Percentiles rank a stretch among this genome's conserved stretches.
phyloP scores from a whole-genome alignment of 495 filamentous ascomycete genomes.

The Daldinia concentrica region DNA sequence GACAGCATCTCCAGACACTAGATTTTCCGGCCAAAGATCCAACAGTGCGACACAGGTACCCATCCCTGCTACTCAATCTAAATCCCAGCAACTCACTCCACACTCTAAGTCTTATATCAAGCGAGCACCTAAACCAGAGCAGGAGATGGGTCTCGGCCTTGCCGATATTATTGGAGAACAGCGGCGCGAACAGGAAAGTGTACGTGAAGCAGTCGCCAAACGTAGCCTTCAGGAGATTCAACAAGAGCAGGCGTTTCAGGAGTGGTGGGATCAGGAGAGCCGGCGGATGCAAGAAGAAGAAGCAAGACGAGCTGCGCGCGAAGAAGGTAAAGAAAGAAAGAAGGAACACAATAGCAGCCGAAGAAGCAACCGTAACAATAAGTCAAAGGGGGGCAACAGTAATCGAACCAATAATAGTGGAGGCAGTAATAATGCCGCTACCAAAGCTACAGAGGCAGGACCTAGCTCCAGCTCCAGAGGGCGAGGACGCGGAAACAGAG shows the following conservation, averaged over 20 bases:
- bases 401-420: constrained; percentile 22
- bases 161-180: constrained; percentile 91
- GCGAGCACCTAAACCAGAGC: constrained; percentile 59
- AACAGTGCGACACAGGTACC: constrained; percentile 28
- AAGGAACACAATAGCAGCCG: constrained; percentile 28
- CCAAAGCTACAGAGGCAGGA: constrained; percentile 14
- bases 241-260: constrained; percentile 93
- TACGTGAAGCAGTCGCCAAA: constrained; percentile 85
- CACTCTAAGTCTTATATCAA: constrained; percentile 62
- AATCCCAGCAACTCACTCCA: constrained; percentile 49
- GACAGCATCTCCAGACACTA: constrained; percentile 64
- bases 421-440: constrained; percentile 6
- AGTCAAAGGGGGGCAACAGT: constrained; percentile 13
- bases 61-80: constrained; percentile 22
- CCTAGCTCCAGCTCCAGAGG: constrained; percentile 30
- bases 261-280: constrained; percentile 97
- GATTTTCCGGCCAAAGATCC: constrained; percentile 59
- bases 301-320: constrained; percentile 53
- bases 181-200: constrained; percentile 80
- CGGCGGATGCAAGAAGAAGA: constrained; percentile 72
- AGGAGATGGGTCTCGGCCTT: constrained; percentile 73
- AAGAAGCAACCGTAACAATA: constrained; percentile 29
- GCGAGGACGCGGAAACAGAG: constrained; percentile 36
- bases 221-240: constrained; percentile 92
- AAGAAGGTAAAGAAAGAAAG: constrained; percentile 46